Conservation (phyloP, 768 basidiomycete species). For the Tricholoma furcatifolium region DNA sequence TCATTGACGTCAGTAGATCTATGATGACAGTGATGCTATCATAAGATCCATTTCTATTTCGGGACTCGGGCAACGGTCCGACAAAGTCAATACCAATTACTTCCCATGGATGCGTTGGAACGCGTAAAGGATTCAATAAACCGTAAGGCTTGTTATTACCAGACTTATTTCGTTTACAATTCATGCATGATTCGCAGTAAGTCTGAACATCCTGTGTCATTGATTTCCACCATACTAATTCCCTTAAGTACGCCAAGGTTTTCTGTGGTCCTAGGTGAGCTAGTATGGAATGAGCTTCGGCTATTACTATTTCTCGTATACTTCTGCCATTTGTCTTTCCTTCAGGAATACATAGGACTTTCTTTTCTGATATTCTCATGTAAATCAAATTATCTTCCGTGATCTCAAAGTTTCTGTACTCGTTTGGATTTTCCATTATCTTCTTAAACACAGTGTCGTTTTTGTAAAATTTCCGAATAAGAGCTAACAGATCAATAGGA, state of each 20-base stretch:
- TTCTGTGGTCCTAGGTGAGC: constrained; percentile 38
- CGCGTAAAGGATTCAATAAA: constrained; percentile 15
- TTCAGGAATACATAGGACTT: no score
- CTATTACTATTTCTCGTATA: constrained; percentile 31
- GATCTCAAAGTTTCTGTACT: constrained; percentile 28
- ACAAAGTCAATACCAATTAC: constrained; percentile 26
- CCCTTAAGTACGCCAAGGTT: constrained; percentile 25
- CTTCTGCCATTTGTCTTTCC: constrained; percentile 7
- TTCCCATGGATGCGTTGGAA: constrained; percentile 23
- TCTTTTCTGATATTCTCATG: constrained; percentile 3
- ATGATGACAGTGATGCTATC: constrained; percentile 7
- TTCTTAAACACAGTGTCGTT: constrained; percentile 28
- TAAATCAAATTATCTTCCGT: constrained; percentile 20
- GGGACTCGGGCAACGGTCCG: constrained; percentile 20
- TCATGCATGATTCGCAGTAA: constrained; percentile 20
- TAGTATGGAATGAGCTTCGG: constrained; percentile 37
- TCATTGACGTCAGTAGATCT: constrained; percentile 9
- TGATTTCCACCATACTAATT: constrained; percentile 26
- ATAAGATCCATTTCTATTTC: background rate
- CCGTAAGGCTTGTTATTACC: constrained; percentile 18
- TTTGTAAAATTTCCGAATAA: constrained; percentile 13
- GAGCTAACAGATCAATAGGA: constrained; percentile 1
- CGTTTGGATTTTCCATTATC: constrained; percentile 22
- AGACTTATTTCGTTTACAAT: constrained; percentile 15
- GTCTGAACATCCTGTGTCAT: constrained; percentile 13